These are phyloP conservation scores for Galeopsis tetrahit DNA, from an alignment of 257 asterid genomes.

Conservation along the genomic window DNA sequence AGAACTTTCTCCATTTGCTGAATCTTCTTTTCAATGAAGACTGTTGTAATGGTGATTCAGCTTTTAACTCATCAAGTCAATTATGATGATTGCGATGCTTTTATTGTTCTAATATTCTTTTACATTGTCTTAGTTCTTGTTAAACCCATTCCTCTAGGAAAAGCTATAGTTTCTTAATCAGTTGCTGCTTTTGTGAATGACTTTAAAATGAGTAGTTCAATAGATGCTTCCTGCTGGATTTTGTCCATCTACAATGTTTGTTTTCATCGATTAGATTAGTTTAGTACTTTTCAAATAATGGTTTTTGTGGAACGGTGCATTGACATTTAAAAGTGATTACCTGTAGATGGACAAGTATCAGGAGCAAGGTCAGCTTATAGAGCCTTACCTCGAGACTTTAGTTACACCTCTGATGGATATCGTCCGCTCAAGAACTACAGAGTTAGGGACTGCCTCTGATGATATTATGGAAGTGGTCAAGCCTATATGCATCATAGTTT, in stretches of 20 bases:
- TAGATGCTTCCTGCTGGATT: constrained; percentile 10
- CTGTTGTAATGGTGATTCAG: neutral
- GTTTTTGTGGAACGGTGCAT: constrained; percentile 6
- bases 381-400: constrained; percentile 92
- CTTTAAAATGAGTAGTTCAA: constrained; percentile 16
- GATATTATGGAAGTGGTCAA: constrained; percentile 72
- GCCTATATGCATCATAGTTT: constrained; percentile 81
- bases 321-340: constrained; percentile 34
- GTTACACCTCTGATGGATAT: constrained; percentile 86
- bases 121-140: constrained; percentile 19
- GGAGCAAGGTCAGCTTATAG: constrained; percentile 93
- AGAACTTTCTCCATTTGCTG: neutral
- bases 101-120: neutral
- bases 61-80: constrained; percentile 4
- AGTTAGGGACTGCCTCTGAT: constrained; percentile 61
- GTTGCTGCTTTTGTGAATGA: constrained; percentile 20
- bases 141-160: constrained; percentile 19
- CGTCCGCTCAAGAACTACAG: constrained; percentile 74
- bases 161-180: neutral
- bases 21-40: constrained; percentile 19
- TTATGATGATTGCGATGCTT: neutral
- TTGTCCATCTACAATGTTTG: constrained; percentile 16
- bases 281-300: neutral
- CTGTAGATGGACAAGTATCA: constrained; percentile 96
- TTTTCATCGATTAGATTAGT: constrained; percentile 19